Conservation (phyloP, 1,284 basidiomycete genomes). For the Cryptococcus sp. region DNA sequence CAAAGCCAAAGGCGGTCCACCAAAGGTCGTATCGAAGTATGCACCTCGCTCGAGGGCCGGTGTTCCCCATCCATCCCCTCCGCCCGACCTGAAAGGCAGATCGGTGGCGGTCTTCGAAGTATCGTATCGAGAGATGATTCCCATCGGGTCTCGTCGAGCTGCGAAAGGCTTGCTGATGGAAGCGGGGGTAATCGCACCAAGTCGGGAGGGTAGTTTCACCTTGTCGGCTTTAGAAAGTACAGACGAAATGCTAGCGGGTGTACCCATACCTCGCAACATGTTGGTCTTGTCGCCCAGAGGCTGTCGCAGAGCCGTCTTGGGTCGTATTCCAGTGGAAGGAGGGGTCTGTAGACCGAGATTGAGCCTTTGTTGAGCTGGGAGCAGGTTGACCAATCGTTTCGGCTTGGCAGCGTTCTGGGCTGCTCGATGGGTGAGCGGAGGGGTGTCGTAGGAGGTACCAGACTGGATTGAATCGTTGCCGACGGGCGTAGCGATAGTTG, state of each 20-base stretch:
- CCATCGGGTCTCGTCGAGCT: slow-evolving; percentile 11
- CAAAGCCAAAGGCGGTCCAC: not conserved
- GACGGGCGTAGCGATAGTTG: not conserved
- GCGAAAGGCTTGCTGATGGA: not conserved
- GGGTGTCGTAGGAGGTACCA: not conserved
- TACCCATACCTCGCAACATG: not conserved
- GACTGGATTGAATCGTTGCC: not conserved
- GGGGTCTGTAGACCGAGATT: not conserved
- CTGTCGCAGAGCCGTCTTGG: not conserved
- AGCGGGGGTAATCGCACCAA: not conserved
- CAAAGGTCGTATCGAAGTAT: slow-evolving; percentile 9
- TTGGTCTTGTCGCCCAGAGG: not conserved
- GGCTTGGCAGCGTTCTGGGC: slow-evolving; percentile 3
- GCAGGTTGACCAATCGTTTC: slow-evolving; percentile 4
- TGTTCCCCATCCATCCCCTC: slow-evolving; percentile 14
- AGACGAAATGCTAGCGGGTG: not conserved
- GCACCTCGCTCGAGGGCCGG: slow-evolving; percentile 9
- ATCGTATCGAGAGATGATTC: slow-evolving; percentile 11
- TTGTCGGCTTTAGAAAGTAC: not conserved
- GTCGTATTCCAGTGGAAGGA: not conserved
- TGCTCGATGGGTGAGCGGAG: slow-evolving; percentile 2
- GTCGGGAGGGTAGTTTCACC: not conserved
- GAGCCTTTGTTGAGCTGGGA: slow-evolving; percentile 3
- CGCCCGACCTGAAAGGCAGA: slow-evolving; percentile 8
- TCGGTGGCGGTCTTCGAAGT: not conserved